Conservation (phyloP, 2,329 filamentous ascomycete genomes). For the Furcasterigmium sp. region DNA sequence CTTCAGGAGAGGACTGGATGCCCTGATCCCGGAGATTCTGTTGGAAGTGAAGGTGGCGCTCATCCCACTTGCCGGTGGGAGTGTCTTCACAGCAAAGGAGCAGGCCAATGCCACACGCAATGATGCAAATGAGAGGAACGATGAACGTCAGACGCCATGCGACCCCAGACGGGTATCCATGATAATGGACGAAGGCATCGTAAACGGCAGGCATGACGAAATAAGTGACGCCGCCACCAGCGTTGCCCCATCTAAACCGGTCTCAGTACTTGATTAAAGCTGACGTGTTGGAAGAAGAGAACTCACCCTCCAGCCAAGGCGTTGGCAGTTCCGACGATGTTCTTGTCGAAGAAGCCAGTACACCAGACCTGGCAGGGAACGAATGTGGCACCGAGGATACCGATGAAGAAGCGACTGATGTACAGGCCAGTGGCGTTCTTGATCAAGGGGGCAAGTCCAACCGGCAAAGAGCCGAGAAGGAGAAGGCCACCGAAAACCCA, state of each 20-base stretch:
- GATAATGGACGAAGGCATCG: constrained; percentile 61
- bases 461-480: constrained; percentile 73
- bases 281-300: neutral
- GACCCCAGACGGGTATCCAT: constrained; percentile 56
- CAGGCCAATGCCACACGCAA: constrained; percentile 60
- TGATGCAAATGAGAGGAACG: constrained; percentile 74
- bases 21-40: constrained; percentile 45
- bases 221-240: constrained; percentile 86
- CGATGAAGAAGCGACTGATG: constrained; percentile 71
- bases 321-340: constrained; percentile 84
- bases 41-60: constrained; percentile 56
- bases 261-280: neutral
- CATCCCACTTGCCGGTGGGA: constrained; percentile 75
- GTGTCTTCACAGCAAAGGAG: constrained; percentile 74
- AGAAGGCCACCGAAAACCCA: constrained; percentile 73
- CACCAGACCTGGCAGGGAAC: constrained; percentile 91
- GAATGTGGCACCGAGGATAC: constrained; percentile 72
- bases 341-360: constrained; percentile 90
- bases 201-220: constrained; percentile 91
- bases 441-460: constrained; percentile 75
- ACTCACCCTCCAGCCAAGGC: constrained; percentile 67
- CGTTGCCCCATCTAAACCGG: constrained; percentile 64
- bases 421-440: constrained; percentile 61
- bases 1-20: constrained; percentile 32
- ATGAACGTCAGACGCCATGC: constrained; percentile 85